Conservation (phyloP, 352 stramenopile species). For the Phytophthora pisi region DNA sequence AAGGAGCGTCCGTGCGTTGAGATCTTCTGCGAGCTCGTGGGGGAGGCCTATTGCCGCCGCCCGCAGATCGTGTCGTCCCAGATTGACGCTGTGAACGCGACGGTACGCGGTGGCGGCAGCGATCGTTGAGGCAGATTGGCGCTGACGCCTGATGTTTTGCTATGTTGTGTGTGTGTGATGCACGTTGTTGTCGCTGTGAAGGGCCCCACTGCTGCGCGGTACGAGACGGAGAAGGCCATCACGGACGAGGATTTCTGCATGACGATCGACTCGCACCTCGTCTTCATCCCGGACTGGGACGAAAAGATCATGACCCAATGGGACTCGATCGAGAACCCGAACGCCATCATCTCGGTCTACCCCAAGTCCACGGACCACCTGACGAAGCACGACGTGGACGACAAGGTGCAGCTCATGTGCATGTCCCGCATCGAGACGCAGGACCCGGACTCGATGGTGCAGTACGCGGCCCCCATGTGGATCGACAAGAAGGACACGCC, state of each 20-base stretch:
- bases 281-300: conserved; percentile 82
- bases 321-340: conserved; percentile 68
- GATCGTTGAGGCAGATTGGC: background rate
- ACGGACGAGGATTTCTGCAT: conserved; percentile 83
- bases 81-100: conserved; percentile 73
- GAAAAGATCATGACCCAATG: conserved; percentile 75
- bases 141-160: background rate
- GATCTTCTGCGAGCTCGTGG: conserved; percentile 70
- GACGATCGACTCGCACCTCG: conserved; percentile 79
- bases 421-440: conserved; percentile 75
- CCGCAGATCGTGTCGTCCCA: conserved; percentile 69
- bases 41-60: conserved; percentile 61
- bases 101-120: conserved; percentile 33
- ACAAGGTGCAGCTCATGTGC: conserved; percentile 82
- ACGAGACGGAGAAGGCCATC: conserved; percentile 80
- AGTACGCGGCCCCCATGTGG: conserved; percentile 75
- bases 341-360: conserved; percentile 86
- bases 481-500: conserved; percentile 67
- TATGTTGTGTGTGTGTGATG: conserved; percentile 7
- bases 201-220: conserved; percentile 73
- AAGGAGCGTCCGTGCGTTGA: conserved; percentile 74
- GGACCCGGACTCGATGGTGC: conserved; percentile 75
- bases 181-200: conserved; percentile 18
- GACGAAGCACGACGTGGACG: conserved; percentile 53
- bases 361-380: conserved; percentile 76